These are phyloP conservation scores for Ganoderma leucocontextum DNA, from an alignment of 1,284 basidiomycete species.

Conservation along the genomic window DNA sequence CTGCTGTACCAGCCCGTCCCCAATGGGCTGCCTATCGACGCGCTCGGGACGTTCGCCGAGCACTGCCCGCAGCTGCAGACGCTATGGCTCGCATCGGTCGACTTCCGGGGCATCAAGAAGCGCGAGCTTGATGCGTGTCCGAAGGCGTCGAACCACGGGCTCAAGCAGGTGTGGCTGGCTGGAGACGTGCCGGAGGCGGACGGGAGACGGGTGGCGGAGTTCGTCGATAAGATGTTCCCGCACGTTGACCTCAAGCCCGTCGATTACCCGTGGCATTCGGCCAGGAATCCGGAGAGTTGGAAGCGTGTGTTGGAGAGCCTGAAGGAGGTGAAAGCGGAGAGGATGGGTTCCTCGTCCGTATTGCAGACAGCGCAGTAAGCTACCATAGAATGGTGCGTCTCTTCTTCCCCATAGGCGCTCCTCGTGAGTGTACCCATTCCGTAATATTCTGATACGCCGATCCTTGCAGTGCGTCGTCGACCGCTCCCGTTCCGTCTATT, in stretches of 20 bases:
- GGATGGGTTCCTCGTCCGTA: background rate
- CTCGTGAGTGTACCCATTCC: background rate
- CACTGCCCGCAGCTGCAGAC: slow-evolving; percentile 23
- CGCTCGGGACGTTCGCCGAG: slow-evolving; percentile 18
- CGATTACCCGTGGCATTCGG: slow-evolving; percentile 24
- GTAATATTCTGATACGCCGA: background rate
- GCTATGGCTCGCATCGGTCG: slow-evolving; percentile 25
- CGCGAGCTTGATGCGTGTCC: slow-evolving; percentile 12
- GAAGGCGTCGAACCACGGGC: slow-evolving; percentile 8
- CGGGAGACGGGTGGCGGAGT: slow-evolving; percentile 9
- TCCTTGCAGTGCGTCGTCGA: background rate
- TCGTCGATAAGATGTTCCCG: slow-evolving; percentile 25
- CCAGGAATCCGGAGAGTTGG: slow-evolving; percentile 12
- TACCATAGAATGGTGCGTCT: slow-evolving; percentile 3
- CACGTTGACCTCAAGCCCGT: slow-evolving; percentile 17
- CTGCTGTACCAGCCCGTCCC: slow-evolving; percentile 22
- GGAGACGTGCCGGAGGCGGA: slow-evolving; percentile 13
- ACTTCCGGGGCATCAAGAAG: slow-evolving; percentile 11
- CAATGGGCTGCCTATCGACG: slow-evolving; percentile 19
- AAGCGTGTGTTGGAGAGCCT: slow-evolving; percentile 12
- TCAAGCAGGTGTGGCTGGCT: slow-evolving; percentile 20
- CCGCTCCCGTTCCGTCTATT: background rate
- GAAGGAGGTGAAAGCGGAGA: slow-evolving; percentile 15
- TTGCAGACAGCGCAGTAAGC: background rate
- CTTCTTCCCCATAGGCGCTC: background rate